Conservation (phyloP, 345 rosid genomes). For the Nephelium lappaceum region DNA sequence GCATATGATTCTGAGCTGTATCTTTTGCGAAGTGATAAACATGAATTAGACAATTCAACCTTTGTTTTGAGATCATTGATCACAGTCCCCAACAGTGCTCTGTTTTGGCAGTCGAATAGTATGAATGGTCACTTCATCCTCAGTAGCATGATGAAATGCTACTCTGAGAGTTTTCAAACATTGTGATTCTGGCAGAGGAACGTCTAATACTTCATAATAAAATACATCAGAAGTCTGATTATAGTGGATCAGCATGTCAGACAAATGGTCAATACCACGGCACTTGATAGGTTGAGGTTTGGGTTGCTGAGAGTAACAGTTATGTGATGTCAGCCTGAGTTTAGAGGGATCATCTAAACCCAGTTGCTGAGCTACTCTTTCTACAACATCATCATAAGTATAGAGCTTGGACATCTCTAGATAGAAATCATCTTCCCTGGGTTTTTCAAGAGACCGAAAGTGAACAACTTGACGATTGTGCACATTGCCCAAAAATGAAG, state of each 20-base stretch:
- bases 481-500: conserved; percentile 73
- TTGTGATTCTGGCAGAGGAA: conserved; percentile 96
- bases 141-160: conserved; percentile 75
- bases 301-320: conserved; percentile 78
- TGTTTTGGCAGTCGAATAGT: conserved; percentile 90
- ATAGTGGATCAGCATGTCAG: conserved; percentile 90
- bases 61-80: conserved; percentile 84
- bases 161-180: conserved; percentile 86
- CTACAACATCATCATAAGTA: conserved; percentile 94
- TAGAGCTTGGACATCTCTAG: conserved; percentile 92
- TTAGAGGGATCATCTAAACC: conserved; percentile 74
- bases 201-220: conserved; percentile 93
- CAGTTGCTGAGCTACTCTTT: conserved; percentile 62
- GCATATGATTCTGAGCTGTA: conserved; percentile 81
- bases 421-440: conserved; percentile 87
- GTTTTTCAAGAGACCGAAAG: conserved; percentile 83
- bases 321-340: conserved; percentile 74
- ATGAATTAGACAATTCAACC: conserved; percentile 92
- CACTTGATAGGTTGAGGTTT: conserved; percentile 77
- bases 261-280: conserved; percentile 70
- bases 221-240: conserved; percentile 93
- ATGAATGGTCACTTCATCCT: conserved; percentile 87
- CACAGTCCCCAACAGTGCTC: conserved; percentile 90
- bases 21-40: conserved; percentile 93
- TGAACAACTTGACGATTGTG: conserved; percentile 83